Conservation (phyloP, 345 rosid species). For the Kernera saxatilis region DNA sequence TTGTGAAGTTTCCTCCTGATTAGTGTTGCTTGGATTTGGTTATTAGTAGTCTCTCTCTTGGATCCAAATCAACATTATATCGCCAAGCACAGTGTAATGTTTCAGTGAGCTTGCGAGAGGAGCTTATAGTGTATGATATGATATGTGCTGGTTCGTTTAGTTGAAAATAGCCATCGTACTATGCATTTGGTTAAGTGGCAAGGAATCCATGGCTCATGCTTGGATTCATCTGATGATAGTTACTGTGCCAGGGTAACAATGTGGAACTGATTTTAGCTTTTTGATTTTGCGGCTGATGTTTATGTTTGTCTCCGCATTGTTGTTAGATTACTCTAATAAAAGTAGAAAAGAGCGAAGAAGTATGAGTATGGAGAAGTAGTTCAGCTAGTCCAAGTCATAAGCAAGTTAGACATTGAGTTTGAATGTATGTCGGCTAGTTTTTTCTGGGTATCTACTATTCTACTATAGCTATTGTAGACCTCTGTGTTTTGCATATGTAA, state of each 20-base stretch:
- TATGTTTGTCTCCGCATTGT: background rate
- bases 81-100: background rate
- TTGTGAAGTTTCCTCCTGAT: background rate
- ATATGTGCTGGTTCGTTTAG: background rate
- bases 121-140: background rate
- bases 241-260: background rate
- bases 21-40: background rate
- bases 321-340: background rate
- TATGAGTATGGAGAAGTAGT: background rate
- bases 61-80: background rate
- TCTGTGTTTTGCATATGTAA: background rate
- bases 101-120: background rate
- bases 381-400: background rate
- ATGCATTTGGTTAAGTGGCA: background rate
- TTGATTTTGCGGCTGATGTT: background rate
- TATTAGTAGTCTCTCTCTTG: background rate
- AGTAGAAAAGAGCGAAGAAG: background rate
- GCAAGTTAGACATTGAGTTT: background rate
- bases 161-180: background rate
- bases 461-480: background rate
- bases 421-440: background rate
- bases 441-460: background rate
- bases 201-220: background rate
- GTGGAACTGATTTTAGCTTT: background rate
- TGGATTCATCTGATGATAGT: background rate